These are phyloP conservation scores for Globisporangium apiculatum DNA, from an alignment of 352 stramenopile genomes.

Conservation along the genomic window DNA sequence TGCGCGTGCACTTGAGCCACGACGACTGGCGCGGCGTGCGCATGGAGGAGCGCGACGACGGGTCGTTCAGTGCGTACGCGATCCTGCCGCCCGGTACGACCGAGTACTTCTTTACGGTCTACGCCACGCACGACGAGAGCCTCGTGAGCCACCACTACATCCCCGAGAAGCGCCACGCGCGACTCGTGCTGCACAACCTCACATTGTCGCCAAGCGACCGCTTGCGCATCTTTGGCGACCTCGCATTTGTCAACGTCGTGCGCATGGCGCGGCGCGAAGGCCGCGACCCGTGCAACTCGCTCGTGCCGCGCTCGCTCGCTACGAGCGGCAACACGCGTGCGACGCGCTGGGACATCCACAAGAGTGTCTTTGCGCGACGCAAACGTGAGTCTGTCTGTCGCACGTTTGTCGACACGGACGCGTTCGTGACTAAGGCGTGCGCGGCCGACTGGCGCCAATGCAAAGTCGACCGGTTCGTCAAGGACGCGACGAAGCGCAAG, in stretches of 20 bases:
- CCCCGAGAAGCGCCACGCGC: conserved; percentile 29
- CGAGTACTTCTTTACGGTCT: conserved; percentile 70
- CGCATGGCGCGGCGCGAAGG: conserved; percentile 43
- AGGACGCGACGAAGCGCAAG: conserved; percentile 40
- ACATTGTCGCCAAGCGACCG: background rate
- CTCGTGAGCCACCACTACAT: conserved; percentile 39
- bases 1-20: conserved; percentile 55
- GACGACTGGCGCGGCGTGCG: conserved; percentile 62
- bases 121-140: conserved; percentile 16
- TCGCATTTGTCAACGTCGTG: conserved; percentile 49
- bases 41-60: conserved; percentile 56
- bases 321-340: conserved; percentile 28
- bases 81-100: conserved; percentile 66
- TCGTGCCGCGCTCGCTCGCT: conserved; percentile 46
- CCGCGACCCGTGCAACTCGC: conserved; percentile 62
- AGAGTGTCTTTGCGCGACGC: conserved; percentile 60
- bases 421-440: conserved; percentile 57
- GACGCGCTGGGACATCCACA: conserved; percentile 72
- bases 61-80: conserved; percentile 47
- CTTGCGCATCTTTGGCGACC: conserved; percentile 17
- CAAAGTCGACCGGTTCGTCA: conserved; percentile 73
- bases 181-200: conserved; percentile 9
- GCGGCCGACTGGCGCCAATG: conserved; percentile 62
- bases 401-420: conserved; percentile 63
- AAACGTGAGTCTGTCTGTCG: conserved; percentile 50